Evolutionary conservation across 768 basidiomycete genomes (phyloP), one percentile per base, ranked within the genome.

Genomic region (Tremella yokohamensis): DNA sequence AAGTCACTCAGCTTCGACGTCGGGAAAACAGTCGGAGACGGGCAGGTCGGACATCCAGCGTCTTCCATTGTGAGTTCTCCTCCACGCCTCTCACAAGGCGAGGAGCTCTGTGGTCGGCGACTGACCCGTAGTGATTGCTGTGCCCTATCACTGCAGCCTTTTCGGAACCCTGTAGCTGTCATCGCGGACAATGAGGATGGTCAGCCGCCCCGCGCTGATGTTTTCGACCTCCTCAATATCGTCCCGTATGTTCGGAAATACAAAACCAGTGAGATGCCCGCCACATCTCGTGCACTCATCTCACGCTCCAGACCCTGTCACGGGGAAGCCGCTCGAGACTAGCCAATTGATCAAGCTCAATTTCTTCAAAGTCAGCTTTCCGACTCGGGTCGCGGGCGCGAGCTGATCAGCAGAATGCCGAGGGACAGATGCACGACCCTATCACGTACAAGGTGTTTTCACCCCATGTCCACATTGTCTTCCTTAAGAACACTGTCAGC

Each of bases 391-490:
- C 22, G 34, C 25, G 58, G 9, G 20, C 37, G 7, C 3, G 38
- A 38, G 49, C 58, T 63, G 20, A 52, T 39, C 19, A 11, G 20
- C 38, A 90, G 61, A 93, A 93, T 75, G 80, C 88, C 2, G 84
- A 90, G 22, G 88, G 88, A 39, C 88, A 91, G 76, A 84, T 89
- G 12, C 87, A 96, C 74, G 96, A 99, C 75, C 96, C 96, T 0
- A 91, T 99, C 44, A 90, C 91, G 2, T 99, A 94, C 83, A 98
- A 97, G 75, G 87, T 89, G 1, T 96, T 99, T 82, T 92, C 83
- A 72, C 87, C 94, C 62, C 94, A 98, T 74, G 93, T 94, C 0
- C 89, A 97, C 72, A 89, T 99, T 55, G 89, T 98, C 13, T 98
- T 88, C 76, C 81, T 93, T 16, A 87, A 87, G 8, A 96, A 97